Percentiles rank a stretch among this genome's conserved stretches.
These are phyloP conservation scores for Xanthoparmelia taractica DNA, from an alignment of 495 filamentous ascomycete genomes.

Conservation along the genomic window DNA sequence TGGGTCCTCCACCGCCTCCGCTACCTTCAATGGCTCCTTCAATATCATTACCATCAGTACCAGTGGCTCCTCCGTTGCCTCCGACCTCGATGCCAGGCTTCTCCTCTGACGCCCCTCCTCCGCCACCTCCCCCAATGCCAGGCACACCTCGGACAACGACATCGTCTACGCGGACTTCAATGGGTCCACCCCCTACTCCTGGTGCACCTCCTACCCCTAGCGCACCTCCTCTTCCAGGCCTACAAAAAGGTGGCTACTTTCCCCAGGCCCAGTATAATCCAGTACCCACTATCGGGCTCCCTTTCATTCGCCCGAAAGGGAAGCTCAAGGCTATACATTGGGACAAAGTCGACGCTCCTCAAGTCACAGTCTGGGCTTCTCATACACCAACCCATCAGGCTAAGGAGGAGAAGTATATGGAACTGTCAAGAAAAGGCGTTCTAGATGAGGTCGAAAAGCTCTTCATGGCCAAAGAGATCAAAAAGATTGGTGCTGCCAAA, in stretches of 20 bases:
- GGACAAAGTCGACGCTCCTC: conserved; percentile 93
- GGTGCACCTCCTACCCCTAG: conserved; percentile 44
- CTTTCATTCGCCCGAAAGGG: conserved; percentile 88
- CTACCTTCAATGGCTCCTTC: conserved; percentile 45
- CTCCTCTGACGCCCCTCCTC: conserved; percentile 46
- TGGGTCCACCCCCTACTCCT: conserved; percentile 45
- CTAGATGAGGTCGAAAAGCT: conserved; percentile 95
- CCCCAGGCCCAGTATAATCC: conserved; percentile 41
- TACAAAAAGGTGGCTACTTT: conserved; percentile 43
- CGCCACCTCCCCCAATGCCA: conserved; percentile 41
- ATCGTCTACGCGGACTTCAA: conserved; percentile 20
- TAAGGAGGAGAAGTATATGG: conserved; percentile 90
- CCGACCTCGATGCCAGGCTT: conserved; percentile 38
- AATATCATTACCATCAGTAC: conserved; percentile 36
- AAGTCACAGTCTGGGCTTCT: conserved; percentile 91
- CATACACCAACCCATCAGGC: conserved; percentile 73
- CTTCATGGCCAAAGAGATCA: conserved; percentile 96
- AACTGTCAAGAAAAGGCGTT: conserved; percentile 86
- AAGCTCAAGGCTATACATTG: conserved; percentile 99
- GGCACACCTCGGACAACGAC: conserved; percentile 27
- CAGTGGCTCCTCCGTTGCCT: conserved; percentile 27
- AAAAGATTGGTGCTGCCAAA: conserved; percentile 59
- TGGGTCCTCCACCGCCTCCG: conserved; percentile 39
- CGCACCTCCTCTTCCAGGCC: conserved; percentile 52
- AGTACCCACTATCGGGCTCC: conserved; percentile 46